phyloP scores from a whole-genome alignment of 2,329 filamentous ascomycete genomes.

The Clarireedia homoeocarpa region DNA sequence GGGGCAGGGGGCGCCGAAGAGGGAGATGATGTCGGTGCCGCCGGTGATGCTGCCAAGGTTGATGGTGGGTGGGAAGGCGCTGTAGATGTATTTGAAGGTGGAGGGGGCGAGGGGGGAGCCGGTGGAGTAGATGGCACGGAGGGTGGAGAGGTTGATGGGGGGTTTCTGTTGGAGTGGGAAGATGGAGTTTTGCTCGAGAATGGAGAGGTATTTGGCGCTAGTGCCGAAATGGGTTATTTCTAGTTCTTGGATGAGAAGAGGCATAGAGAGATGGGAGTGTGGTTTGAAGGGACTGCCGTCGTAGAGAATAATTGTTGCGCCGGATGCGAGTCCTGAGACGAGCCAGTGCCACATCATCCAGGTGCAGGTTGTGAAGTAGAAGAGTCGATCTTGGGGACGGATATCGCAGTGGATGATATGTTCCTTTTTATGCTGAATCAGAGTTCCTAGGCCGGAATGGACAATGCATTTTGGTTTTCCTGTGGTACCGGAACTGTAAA shows the following conservation, averaged over 20 bases:
- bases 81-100: conserved; percentile 85
- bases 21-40: conserved; percentile 91
- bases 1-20: conserved; percentile 81
- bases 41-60: conserved; percentile 92
- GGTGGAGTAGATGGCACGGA: conserved; percentile 88
- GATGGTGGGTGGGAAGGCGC: conserved; percentile 60
- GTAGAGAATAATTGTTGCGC: conserved; percentile 79
- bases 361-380: conserved; percentile 91
- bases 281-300: conserved; percentile 86
- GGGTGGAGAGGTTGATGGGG: conserved; percentile 48
- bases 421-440: conserved; percentile 97
- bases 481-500: conserved; percentile 91
- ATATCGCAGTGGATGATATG: conserved; percentile 83
- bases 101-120: conserved; percentile 88
- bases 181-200: conserved; percentile 73
- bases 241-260: conserved; percentile 71
- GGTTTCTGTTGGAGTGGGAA: conserved; percentile 40
- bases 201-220: conserved; percentile 84
- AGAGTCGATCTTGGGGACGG: conserved; percentile 60
- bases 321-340: conserved; percentile 74
- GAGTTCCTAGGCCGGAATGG: conserved; percentile 80
- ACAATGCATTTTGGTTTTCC: conserved; percentile 86
- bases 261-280: conserved; percentile 72
- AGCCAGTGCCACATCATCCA: conserved; percentile 99
- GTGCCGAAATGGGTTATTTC: conserved; percentile 90